These are phyloP conservation scores for Eremothecium gossypii DNA, from an alignment of 1,139 yeast species.

Conservation along the genomic window DNA sequence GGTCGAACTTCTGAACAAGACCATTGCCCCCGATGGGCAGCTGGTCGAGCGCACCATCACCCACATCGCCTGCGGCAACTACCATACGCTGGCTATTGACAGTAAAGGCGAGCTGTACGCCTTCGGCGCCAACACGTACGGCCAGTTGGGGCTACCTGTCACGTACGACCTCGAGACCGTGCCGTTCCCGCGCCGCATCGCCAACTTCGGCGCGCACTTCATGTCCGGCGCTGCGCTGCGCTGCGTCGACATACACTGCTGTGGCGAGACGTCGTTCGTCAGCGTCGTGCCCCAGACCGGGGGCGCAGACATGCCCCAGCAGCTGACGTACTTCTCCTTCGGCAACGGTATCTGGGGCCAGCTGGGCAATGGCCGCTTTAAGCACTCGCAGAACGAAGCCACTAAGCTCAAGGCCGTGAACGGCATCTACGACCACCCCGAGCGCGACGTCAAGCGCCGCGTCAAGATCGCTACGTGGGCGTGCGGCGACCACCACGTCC, in stretches of 20 bases:
- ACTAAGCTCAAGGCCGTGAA: constrained; percentile 45
- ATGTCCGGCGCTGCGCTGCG: constrained; percentile 34
- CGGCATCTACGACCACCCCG: constrained; percentile 33
- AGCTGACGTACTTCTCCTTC: constrained; percentile 43
- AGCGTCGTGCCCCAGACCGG: constrained; percentile 30
- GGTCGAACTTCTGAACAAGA: constrained; percentile 23
- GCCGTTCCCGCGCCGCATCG: constrained; percentile 57
- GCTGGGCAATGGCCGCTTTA: constrained; percentile 65
- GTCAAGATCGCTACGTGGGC: constrained; percentile 46
- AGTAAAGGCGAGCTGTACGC: constrained; percentile 57
- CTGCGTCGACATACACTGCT: constrained; percentile 51
- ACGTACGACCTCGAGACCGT: constrained; percentile 55
- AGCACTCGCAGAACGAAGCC: constrained; percentile 69
- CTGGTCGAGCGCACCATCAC: constrained; percentile 40
- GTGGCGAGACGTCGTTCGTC: constrained; percentile 58
- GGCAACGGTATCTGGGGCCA: constrained; percentile 90
- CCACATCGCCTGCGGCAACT: constrained; percentile 62
- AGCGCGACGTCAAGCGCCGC: constrained; percentile 16
- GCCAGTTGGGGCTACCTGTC: constrained; percentile 74
- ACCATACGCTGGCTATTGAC: constrained; percentile 64
- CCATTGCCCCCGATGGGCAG: constrained; percentile 10
- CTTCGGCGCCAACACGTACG: constrained; percentile 77
- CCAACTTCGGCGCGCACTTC: constrained; percentile 34
- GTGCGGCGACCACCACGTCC: constrained; percentile 58
- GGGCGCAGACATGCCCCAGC: constrained; percentile 13